Conservation (phyloP, 495 filamentous ascomycete genomes). For the Antarctomyces pellizariae region DNA sequence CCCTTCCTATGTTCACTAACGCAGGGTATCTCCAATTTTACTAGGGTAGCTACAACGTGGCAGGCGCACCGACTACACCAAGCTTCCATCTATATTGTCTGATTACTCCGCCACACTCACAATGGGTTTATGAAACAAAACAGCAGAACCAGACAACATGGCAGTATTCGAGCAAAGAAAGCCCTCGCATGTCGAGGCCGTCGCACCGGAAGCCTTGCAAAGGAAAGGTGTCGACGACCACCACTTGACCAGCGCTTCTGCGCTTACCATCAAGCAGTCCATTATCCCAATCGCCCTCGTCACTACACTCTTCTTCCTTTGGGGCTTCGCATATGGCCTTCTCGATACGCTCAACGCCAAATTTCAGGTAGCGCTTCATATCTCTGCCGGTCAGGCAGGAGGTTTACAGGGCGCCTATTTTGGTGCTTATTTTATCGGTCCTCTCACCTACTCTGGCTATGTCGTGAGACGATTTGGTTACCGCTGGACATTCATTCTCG, state of each 20-base stretch:
- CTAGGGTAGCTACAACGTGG: too few species aligned
- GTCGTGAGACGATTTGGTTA: slow-evolving; percentile 40
- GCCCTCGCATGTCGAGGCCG: slow-evolving; percentile 11
- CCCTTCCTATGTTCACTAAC: too few species aligned
- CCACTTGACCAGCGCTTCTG: slow-evolving; percentile 23
- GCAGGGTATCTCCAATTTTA: too few species aligned
- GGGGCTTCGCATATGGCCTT: slow-evolving; percentile 25
- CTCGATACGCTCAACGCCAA: slow-evolving; percentile 30
- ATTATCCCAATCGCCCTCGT: slow-evolving; percentile 23
- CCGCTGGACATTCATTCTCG: slow-evolving; percentile 33
- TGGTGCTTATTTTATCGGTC: slow-evolving; percentile 29
- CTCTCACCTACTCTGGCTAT: slow-evolving; percentile 30
- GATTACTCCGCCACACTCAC: too few species aligned
- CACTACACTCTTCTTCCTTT: slow-evolving; percentile 17
- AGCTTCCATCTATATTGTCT: too few species aligned
- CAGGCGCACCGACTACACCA: too few species aligned
- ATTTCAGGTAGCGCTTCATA: slow-evolving; percentile 25
- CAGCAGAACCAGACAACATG: slow-evolving; percentile 6
- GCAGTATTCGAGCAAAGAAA: slow-evolving; percentile 8
- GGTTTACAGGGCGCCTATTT: slow-evolving; percentile 26
- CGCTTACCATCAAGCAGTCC: slow-evolving; percentile 28
- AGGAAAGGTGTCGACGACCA: slow-evolving; percentile 15
- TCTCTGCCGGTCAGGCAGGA: slow-evolving; percentile 18
- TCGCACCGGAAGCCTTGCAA: slow-evolving; percentile 7
- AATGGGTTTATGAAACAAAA: slow-evolving; percentile 2